Evolutionary conservation across 805 yeast genomes (phyloP).

Genomic region (Saccharomycopsis javanensis): DNA sequence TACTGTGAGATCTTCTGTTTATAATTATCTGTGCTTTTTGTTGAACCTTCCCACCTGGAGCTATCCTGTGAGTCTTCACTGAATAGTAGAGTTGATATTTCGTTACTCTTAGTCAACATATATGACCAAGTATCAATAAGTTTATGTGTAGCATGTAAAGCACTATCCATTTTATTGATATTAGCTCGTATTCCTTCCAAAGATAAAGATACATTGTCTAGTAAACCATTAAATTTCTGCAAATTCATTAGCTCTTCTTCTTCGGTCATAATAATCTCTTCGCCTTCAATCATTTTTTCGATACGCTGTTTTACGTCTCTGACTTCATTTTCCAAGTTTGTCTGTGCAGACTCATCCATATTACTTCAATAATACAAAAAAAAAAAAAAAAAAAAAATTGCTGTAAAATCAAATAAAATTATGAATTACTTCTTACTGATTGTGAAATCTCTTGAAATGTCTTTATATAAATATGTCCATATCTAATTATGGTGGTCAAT

Average conservation of each 20-base stretch:
- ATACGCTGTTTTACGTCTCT: background rate
- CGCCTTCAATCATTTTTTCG: background rate
- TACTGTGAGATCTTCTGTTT: constrained; percentile 6
- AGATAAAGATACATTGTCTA: background rate
- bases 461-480: too few relatives aligned
- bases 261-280: background rate
- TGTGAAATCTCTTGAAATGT: too few relatives aligned
- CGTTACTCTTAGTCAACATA: constrained; percentile 15
- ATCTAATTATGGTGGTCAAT: too few relatives aligned
- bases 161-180: constrained; percentile 13
- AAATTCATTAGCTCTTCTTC: constrained; percentile 10
- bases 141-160: constrained; percentile 13
- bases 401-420: too few relatives aligned
- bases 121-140: constrained; percentile 19
- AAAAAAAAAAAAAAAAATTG: too few relatives aligned
- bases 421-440: too few relatives aligned
- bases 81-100: constrained; percentile 13
- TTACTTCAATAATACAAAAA: background rate
- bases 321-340: background rate
- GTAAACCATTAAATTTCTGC: constrained; percentile 3
- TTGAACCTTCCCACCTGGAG: constrained; percentile 16
- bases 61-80: constrained; percentile 5
- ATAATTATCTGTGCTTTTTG: constrained; percentile 7
- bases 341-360: background rate
- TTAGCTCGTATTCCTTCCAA: constrained; percentile 3